Evolutionary conservation across 176 grass and related monocot species (phyloP).

Genomic region (Zizania latifolia): DNA sequence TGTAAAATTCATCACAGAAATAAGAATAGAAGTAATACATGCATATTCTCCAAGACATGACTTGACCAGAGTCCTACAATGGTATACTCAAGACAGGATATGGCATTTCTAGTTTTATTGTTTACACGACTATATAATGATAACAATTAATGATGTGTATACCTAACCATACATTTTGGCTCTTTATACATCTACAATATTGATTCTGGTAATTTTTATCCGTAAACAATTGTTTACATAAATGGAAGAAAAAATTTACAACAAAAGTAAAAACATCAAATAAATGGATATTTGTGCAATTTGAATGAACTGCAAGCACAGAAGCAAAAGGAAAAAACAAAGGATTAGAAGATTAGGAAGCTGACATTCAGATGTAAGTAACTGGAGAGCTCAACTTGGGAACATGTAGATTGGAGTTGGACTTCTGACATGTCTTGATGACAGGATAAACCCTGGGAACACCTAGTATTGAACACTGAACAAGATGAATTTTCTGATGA

Average conservation of each 20-base stretch:
- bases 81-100: neutral
- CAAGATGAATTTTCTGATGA: conserved; percentile 7
- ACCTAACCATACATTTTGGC: neutral
- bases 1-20: neutral
- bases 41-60: neutral
- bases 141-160: neutral
- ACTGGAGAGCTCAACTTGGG: neutral
- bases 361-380: conserved; percentile 25
- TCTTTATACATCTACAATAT: neutral
- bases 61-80: neutral
- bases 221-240: neutral
- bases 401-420: conserved; percentile 5
- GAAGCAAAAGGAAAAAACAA: neutral
- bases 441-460: neutral
- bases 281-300: neutral
- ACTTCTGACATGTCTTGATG: conserved; percentile 5
- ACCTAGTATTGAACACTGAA: conserved; percentile 1
- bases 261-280: conserved; percentile 15
- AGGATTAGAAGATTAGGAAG: neutral
- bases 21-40: neutral
- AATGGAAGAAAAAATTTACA: neutral
- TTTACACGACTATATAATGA: neutral
- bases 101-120: neutral
- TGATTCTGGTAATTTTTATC: neutral
- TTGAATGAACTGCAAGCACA: neutral